Evolutionary conservation across 352 stramenopile species (phyloP).

Genomic region (Phytophthora litchii): DNA sequence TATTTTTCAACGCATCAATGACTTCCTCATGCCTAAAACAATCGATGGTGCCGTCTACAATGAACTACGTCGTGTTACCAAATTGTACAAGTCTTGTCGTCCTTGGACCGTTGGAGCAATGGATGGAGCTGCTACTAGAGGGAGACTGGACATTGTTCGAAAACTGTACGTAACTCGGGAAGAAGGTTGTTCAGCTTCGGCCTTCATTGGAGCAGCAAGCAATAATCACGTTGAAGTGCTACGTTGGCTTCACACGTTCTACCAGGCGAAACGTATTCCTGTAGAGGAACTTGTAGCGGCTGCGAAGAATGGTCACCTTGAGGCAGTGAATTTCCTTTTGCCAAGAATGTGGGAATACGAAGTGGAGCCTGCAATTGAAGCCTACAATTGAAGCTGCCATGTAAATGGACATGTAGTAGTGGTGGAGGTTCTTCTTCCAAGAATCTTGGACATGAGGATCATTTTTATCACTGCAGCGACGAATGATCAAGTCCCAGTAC

Average conservation of each 20-base stretch:
- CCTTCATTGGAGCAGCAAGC: constrained; percentile 9
- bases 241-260: constrained; percentile 5
- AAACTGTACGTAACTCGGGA: constrained; percentile 3
- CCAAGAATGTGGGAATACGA: no score
- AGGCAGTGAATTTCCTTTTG: no score
- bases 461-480: no score
- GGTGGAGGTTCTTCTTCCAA: no score
- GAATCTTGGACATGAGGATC: no score
- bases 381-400: no score
- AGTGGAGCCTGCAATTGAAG: no score
- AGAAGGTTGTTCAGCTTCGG: constrained; percentile 4
- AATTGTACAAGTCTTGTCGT: constrained; percentile 2
- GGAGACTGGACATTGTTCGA: constrained; percentile 7
- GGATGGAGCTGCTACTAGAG: constrained; percentile 11
- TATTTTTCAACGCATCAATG: constrained; percentile 2
- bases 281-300: no score
- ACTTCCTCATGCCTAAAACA: constrained; percentile 1
- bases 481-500: no score
- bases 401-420: no score
- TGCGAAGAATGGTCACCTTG: no score
- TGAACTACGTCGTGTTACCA: neutral
- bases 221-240: constrained; percentile 7
- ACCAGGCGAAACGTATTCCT: neutral
- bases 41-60: constrained; percentile 14
- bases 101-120: constrained; percentile 13